phyloP scores from a whole-genome alignment of 768 basidiomycete genomes.

The Chiua virens region DNA sequence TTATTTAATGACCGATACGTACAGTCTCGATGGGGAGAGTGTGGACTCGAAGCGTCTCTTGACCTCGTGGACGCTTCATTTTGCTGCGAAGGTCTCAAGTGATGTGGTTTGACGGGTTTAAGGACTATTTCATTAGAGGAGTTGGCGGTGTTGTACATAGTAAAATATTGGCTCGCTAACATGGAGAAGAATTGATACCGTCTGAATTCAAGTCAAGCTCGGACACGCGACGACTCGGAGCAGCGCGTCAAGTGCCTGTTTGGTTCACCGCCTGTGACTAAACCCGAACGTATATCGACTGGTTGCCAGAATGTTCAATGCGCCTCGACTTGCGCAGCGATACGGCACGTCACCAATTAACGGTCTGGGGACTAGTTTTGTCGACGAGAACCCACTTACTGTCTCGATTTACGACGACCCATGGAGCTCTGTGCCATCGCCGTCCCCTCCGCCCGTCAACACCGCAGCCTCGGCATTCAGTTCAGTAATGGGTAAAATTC shows the following conservation, averaged over 20 bases:
- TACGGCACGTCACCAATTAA: constrained; percentile 57
- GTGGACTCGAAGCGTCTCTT: constrained; percentile 84
- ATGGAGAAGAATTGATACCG: constrained; percentile 2
- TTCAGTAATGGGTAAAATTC: constrained; percentile 61
- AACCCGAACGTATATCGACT: too few relatives aligned
- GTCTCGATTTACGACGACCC: constrained; percentile 80
- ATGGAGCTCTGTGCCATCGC: constrained; percentile 75
- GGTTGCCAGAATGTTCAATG: constrained; percentile 70
- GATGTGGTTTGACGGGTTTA: constrained; percentile 31
- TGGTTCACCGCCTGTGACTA: constrained; percentile 5
- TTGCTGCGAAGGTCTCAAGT: constrained; percentile 66
- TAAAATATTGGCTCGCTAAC: constrained; percentile 18
- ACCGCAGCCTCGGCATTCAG: constrained; percentile 54
- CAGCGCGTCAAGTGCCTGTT: constrained; percentile 1
- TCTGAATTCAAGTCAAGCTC: background rate
- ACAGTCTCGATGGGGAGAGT: constrained; percentile 78
- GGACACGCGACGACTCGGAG: constrained; percentile 2
- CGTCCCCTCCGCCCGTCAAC: constrained; percentile 61
- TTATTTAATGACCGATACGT: constrained; percentile 15
- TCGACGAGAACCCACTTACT: constrained; percentile 74
- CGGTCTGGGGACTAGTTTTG: constrained; percentile 70
- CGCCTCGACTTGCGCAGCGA: constrained; percentile 71
- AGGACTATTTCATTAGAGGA: constrained; percentile 11
- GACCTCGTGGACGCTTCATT: constrained; percentile 93
- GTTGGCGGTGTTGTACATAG: constrained; percentile 19